phyloP scores from a whole-genome alignment of 805 yeast species.

The Ogataea henricii region DNA sequence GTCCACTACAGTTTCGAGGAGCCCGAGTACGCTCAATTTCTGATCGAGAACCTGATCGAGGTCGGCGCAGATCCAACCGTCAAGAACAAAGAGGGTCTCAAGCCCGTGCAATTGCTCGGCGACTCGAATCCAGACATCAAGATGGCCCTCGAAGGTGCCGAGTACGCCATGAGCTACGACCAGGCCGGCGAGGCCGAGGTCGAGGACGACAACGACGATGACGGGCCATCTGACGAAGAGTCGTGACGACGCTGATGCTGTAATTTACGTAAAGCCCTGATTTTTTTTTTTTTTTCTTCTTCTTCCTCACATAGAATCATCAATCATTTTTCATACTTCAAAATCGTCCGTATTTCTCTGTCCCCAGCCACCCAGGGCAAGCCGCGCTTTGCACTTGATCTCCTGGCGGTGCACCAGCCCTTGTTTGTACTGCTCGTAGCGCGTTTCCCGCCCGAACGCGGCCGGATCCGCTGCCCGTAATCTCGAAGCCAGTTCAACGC shows the following conservation, averaged over 20 bases:
- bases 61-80: constrained; percentile 85
- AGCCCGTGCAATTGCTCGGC: constrained; percentile 67
- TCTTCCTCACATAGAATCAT: constrained; percentile 4
- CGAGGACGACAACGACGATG: constrained; percentile 42
- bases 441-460: background rate
- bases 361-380: constrained; percentile 19
- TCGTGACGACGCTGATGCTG: constrained; percentile 3
- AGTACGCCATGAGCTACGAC: constrained; percentile 58
- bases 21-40: constrained; percentile 79
- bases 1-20: constrained; percentile 76
- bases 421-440: constrained; percentile 22
- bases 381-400: constrained; percentile 4
- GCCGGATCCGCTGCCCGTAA: background rate
- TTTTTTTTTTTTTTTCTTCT: background rate
- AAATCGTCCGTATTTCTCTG: constrained; percentile 6
- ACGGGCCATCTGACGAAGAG: constrained; percentile 32
- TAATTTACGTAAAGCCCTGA: background rate
- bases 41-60: constrained; percentile 80
- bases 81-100: constrained; percentile 62
- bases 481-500: constrained; percentile 12
- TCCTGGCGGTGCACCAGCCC: constrained; percentile 2
- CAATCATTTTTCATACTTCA: background rate
- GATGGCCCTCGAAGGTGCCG: constrained; percentile 77
- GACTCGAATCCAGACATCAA: constrained; percentile 57
- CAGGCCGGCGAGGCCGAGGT: constrained; percentile 40